Base-by-base conservation (phyloP, 129 eudicot species). In the Artemisia argyi region DNA sequence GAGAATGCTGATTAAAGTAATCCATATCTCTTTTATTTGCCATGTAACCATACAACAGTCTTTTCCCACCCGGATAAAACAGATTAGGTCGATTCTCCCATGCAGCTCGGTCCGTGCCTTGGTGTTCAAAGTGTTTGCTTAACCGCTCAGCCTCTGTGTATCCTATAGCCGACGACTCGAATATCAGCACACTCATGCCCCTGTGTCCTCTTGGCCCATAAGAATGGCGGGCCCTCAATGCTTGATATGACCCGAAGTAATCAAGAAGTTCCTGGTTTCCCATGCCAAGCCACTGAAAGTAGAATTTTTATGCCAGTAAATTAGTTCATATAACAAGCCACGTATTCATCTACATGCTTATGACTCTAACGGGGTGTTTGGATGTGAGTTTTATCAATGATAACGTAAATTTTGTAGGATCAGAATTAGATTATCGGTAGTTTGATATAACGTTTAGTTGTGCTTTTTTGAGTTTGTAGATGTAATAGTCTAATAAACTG, bases 141-240 rank as follows among this genome's bases (percentile, higher is more conserved):
- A 93, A 65, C n/a, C 96, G 92, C 50, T 85, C 95, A 28, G 97
- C 98, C 80, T 93, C 96, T 19, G 75, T 17, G 69, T 73, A 89
- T 24, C 98, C 98, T 7, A 87, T 82, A 0, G 90, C 87, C 0
- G 95, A 81, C 15, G 89, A 72, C 74, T 93, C 98, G 70, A 93
- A 93, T 49, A 93, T 84, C 68, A 93, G 53, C 7, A 93, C 68
- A 79, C 97, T 89, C 74, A 93, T 85, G 39, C 97, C 97, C 15
- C 93, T 87, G 51, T 93, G 97, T 20, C 98, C 98, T 65, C 83
- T 81, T 28, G 97, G 96, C 16, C 98, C 98, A 51, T 93, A 90
- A 1, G 96, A 87, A 67, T 87, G 96, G 1, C 88, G 83, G 44
- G 96, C 84, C 78, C 71, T 87, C 47, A 66, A 77, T 0, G 98